Base-by-base conservation (phyloP, 2,329 filamentous ascomycete genomes). In the Aureobasidium vineae region DNA sequence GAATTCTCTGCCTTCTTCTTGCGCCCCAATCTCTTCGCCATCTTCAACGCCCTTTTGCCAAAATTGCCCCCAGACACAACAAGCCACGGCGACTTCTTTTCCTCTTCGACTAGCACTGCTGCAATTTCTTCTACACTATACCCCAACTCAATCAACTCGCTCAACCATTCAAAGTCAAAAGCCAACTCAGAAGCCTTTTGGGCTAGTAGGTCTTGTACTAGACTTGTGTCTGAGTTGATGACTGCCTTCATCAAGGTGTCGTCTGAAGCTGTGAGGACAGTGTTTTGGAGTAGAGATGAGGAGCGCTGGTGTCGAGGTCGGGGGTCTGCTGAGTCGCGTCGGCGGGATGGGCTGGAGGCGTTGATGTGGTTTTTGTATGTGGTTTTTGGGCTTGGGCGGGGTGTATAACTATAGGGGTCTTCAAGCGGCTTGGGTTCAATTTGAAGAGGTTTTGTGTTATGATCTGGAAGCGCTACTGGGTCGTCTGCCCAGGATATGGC, bases 81-180 rank as follows among this genome's bases (percentile, higher is more conserved):
- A 10, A 60, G 56, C 56, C 56, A 60, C 13, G 56, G 56, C 36
- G 56, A 33, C 16, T 45, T 41, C 3, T 0, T 16, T n/a, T 60
- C 56, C 23, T 60, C 56, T 36, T 45, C 40, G 11, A 60, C 16
- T 2, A 60, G 41, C 28, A 28, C 56, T 8, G 19, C 16, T 47
- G 40, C 41, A 23, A 60, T 47, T 2, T 60, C 56, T 16, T 45
- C 41, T 4, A 60, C 41, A 26, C 8, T n/a, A 43, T 36, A 26
- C 1, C 41, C 56, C 19, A 60, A 6, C 6, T 60, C 56, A 2
- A 60, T 45, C 41, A 60, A 47, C 3, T 60, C 56, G 19, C 41
- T 13, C 26, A 60, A 23, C 56, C 56, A 60, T 13, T 60, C 56
- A 47, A 47, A 60, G 8, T 60, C 56, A 19, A 60, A 60, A 2